Evolutionary conservation across 306 rosid genomes (phyloP), one percentile per base, ranked within the genome.

Genomic region (Castanea sativa): DNA sequence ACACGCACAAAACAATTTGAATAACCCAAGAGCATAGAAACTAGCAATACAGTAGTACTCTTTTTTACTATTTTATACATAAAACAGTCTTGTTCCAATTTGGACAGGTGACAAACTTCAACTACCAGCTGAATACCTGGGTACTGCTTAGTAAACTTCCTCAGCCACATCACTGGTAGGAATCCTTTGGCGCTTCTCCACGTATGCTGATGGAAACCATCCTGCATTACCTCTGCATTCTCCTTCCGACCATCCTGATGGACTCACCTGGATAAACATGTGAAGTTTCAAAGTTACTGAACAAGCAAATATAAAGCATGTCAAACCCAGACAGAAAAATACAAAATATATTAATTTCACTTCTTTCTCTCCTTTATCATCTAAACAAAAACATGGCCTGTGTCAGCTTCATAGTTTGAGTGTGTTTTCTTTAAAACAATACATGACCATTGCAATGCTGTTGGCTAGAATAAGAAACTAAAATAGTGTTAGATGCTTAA

Each of bases 191-290:
- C 98, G 91, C 89, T 87, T 95, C 92, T 91, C 97, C 55, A 93
- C 96, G 53, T 79, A 90, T 43, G 84, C 83, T 19, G 97, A 89
- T 72, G 99, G 98, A 87, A 95, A 95, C 99, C 99, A 95, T 70
- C 99, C 99, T 8, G 89, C 92, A 73, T 76, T 85, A 27, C 99
- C 98, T 41, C 87, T 91, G 88, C 94, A 93, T 86, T 95, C 98
- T 73, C 99, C 99, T 89, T 95, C 99, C 45, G 99, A 88, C 99
- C 99, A 95, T 59, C 99, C 99, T 57, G 97, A 60, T 64, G 86
- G 70, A 70, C 73, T 93, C 83, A 91, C 93, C 98, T 95, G 91
- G 2, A 64, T 43, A 74, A 80, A 63, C 75, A 75, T 35, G 51
- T 51, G 52, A 79, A 58, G 59, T 78, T 76, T 63, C 30, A 58